Percentiles rank a stretch among this genome's conserved stretches.
Evolutionary conservation across 768 basidiomycete species (phyloP).

Genomic region (Hypholoma sublateritium): DNA sequence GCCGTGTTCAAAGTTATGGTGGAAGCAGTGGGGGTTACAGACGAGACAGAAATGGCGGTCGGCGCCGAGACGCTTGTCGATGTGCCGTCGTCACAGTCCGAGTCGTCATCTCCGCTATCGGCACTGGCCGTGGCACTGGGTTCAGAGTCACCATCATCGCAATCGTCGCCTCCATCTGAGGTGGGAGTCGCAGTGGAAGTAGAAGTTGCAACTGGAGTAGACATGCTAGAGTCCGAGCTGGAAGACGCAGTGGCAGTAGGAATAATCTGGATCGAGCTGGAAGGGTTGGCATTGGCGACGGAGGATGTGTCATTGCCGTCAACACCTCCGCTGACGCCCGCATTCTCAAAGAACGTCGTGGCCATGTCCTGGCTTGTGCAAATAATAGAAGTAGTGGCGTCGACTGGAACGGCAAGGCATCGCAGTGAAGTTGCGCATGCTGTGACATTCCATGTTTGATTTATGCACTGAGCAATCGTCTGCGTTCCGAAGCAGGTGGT

Average conservation of each 20-base stretch:
- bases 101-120: not conserved
- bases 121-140: not conserved
- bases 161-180: not conserved
- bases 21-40: too few species aligned
- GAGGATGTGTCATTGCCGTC: slow-evolving; percentile 27
- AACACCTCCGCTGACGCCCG: slow-evolving; percentile 45
- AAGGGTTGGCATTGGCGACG: slow-evolving; percentile 6
- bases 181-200: not conserved
- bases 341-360: slow-evolving; percentile 26
- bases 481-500: too few species aligned
- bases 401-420: not conserved
- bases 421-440: too few species aligned
- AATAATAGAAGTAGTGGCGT: not conserved
- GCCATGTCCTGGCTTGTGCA: not conserved
- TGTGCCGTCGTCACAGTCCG: not conserved
- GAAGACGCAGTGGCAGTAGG: slow-evolving; percentile 1
- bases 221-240: not conserved
- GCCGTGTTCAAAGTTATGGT: not conserved
- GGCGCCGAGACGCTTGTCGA: not conserved
- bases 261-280: slow-evolving; percentile 5
- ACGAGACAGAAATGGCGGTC: not conserved
- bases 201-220: too few species aligned
- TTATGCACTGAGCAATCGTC: too few species aligned
- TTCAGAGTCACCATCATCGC: not conserved
- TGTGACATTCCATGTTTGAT: too few species aligned